These are phyloP conservation scores for Hysterangium stoloniferum DNA, from an alignment of 768 basidiomycete species.

Conservation along the genomic window DNA sequence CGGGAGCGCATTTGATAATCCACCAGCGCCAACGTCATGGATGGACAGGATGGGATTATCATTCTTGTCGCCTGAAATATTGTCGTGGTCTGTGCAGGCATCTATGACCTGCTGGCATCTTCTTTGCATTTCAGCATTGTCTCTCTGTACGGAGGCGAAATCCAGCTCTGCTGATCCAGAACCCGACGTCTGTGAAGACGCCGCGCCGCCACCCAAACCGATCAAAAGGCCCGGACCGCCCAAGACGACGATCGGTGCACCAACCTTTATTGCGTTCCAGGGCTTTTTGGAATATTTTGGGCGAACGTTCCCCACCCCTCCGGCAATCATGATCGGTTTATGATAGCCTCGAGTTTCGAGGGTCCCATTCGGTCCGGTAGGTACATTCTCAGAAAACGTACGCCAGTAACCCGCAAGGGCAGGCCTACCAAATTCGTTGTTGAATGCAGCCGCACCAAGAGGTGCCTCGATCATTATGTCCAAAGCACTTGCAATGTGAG, in stretches of 20 bases:
- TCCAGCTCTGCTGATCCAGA: constrained; percentile 88
- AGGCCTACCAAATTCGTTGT: constrained; percentile 97
- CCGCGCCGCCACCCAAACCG: constrained; percentile 94
- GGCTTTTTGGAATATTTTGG: constrained; percentile 75
- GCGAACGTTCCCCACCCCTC: constrained; percentile 91
- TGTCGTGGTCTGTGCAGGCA: constrained; percentile 59
- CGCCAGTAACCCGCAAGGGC: constrained; percentile 91
- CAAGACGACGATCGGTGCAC: constrained; percentile 84
- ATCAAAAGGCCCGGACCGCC: constrained; percentile 97
- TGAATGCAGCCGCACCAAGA: constrained; percentile 91
- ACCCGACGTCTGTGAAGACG: constrained; percentile 88
- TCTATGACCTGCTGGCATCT: constrained; percentile 97
- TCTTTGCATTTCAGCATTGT: constrained; percentile 97
- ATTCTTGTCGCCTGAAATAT: constrained; percentile 17
- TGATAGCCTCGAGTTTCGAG: constrained; percentile 89
- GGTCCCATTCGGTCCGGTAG: constrained; percentile 39
- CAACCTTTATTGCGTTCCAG: constrained; percentile 51
- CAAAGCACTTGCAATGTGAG: constrained; percentile 85
- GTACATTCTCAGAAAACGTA: constrained; percentile 79
- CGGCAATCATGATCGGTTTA: constrained; percentile 99
- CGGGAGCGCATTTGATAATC: constrained; percentile 91
- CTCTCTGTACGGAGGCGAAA: constrained; percentile 95
- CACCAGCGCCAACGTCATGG: constrained; percentile 97
- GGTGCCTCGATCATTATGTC: constrained; percentile 98
- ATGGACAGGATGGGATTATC: constrained; percentile 87